A percentile compares a stretch with the other conserved stretches of the same genome.
Conservation (phyloP, 176 grass and related monocot genomes). For the Aegilops sharonensis region DNA sequence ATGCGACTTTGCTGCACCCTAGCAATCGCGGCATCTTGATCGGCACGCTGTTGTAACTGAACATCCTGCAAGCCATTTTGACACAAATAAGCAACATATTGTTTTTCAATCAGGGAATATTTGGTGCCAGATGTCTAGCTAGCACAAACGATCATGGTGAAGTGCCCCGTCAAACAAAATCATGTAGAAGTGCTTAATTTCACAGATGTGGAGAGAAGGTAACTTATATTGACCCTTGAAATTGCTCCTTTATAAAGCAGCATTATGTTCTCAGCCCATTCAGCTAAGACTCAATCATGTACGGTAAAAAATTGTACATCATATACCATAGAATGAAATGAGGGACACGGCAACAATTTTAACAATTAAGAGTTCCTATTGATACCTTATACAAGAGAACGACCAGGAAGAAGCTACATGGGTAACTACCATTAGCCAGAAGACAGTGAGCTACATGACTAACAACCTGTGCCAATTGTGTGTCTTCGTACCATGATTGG, state of each 20-base stretch:
- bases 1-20: conserved; percentile 65
- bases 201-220: neutral
- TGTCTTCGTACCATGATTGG: neutral
- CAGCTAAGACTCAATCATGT: neutral
- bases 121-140: neutral
- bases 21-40: conserved; percentile 52
- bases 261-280: neutral
- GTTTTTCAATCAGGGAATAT: neutral
- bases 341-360: neutral
- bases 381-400: neutral
- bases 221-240: neutral
- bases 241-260: neutral
- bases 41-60: conserved; percentile 53
- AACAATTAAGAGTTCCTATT: neutral
- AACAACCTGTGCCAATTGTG: neutral
- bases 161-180: neutral
- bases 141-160: neutral
- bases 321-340: neutral
- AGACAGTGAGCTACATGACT: conserved; percentile 3
- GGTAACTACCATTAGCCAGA: neutral
- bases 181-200: neutral
- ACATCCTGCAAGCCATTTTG: conserved; percentile 40
- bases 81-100: conserved; percentile 20
- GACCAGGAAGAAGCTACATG: neutral
- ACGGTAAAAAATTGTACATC: neutral